Conservation (phyloP, 2,329 filamentous ascomycete genomes). For the Chaetothyriales sp. region DNA sequence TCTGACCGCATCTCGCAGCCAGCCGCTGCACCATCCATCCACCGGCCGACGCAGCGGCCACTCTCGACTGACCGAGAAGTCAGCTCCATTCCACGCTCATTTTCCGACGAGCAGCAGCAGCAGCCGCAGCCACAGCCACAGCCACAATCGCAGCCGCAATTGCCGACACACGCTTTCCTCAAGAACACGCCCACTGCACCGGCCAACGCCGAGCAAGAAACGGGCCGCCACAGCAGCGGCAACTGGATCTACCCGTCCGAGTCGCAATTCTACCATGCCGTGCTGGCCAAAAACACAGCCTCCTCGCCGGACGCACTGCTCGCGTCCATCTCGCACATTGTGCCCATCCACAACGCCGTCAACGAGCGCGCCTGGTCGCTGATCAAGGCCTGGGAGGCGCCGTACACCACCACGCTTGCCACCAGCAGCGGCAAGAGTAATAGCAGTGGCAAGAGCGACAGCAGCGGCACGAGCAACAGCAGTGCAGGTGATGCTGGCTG, state of each 20-base stretch:
- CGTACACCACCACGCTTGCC: neutral
- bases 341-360: slow-evolving; percentile 95
- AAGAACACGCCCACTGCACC: slow-evolving; percentile 24
- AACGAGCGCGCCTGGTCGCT: slow-evolving; percentile 93
- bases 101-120: slow-evolving; percentile 4
- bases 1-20: slow-evolving; percentile 18
- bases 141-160: slow-evolving; percentile 15
- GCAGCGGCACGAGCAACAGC: neutral
- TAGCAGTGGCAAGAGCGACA: slow-evolving; percentile 18
- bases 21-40: slow-evolving; percentile 15
- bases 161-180: slow-evolving; percentile 22
- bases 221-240: slow-evolving; percentile 54
- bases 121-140: slow-evolving; percentile 3
- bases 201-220: slow-evolving; percentile 68
- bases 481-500: slow-evolving; percentile 34
- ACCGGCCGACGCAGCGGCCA: slow-evolving; percentile 17
- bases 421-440: no score
- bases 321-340: slow-evolving; percentile 50
- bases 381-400: slow-evolving; percentile 70
- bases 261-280: slow-evolving; percentile 94
- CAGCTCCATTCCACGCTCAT: slow-evolving; percentile 62
- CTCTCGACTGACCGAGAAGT: slow-evolving; percentile 59
- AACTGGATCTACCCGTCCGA: slow-evolving; percentile 98
- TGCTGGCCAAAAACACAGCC: slow-evolving; percentile 70
- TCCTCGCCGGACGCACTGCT: slow-evolving; percentile 33